Evolutionary conservation across 257 asterid genomes (phyloP).

Genomic region (Nicotiana obtusifolia): DNA sequence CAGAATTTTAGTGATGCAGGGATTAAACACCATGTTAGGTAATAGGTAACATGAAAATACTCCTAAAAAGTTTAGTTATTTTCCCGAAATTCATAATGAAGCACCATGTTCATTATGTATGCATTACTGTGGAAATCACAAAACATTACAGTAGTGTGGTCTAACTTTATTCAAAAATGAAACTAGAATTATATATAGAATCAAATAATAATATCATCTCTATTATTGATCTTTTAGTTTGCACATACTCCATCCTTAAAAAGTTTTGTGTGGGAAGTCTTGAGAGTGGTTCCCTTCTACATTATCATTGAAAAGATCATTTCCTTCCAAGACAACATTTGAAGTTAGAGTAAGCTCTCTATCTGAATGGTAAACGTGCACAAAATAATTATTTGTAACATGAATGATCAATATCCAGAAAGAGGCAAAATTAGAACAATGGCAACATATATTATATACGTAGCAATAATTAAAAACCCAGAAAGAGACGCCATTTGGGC

Average conservation of each 20-base stretch:
- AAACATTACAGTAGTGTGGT: background rate
- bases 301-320: background rate
- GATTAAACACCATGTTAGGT: no score
- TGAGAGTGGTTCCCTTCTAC: background rate
- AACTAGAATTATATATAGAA: background rate
- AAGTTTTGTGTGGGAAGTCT: background rate
- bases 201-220: background rate
- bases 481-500: background rate
- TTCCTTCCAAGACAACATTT: background rate
- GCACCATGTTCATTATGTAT: no score
- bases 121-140: no score
- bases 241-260: no score
- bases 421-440: no score
- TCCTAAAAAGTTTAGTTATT: no score
- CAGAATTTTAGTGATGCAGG: no score
- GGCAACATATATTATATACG: no score
- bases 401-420: no score
- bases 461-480: no score
- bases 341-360: background rate
- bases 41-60: no score
- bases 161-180: background rate
- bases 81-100: no score
- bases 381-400: background rate
- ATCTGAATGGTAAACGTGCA: background rate
- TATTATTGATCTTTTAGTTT: background rate